phyloP scores from a whole-genome alignment of 1,284 basidiomycete genomes.

The Ceratobasidium sp. region DNA sequence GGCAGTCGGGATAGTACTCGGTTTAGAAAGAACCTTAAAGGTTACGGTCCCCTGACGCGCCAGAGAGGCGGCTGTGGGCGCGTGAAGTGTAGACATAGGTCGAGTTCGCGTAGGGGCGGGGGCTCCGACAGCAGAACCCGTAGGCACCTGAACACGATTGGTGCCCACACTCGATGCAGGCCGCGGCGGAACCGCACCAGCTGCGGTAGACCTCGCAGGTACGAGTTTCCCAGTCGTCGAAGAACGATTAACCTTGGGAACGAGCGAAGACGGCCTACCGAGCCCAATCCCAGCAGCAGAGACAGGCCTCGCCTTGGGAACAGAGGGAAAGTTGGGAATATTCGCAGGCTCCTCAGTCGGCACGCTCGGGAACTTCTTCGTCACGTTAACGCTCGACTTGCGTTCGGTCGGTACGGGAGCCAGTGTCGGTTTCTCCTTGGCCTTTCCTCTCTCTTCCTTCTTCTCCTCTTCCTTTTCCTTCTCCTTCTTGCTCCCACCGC shows the following conservation, averaged over 20 bases:
- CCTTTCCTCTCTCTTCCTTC: constrained; percentile 9
- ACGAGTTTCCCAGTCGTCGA: constrained; percentile 6
- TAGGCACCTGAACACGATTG: background rate
- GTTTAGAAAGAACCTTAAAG: background rate
- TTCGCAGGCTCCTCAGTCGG: constrained; percentile 35
- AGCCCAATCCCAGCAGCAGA: constrained; percentile 16
- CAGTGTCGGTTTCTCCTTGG: constrained; percentile 21
- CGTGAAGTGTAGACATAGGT: constrained; percentile 70
- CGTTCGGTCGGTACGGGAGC: constrained; percentile 32
- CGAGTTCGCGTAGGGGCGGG: constrained; percentile 3
- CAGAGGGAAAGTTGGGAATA: constrained; percentile 31
- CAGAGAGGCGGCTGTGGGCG: constrained; percentile 82
- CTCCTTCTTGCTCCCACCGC: constrained; percentile 17
- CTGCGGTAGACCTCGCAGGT: background rate
- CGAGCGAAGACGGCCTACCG: constrained; percentile 24
- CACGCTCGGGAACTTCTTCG: constrained; percentile 40
- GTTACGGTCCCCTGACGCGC: constrained; percentile 65
- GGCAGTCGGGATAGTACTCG: background rate
- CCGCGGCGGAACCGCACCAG: background rate
- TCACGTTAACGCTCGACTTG: constrained; percentile 34
- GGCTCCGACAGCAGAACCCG: background rate
- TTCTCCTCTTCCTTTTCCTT: constrained; percentile 29
- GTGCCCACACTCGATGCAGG: background rate
- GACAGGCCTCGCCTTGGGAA: constrained; percentile 26
- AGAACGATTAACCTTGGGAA: constrained; percentile 8